Evolutionary conservation across 768 basidiomycete species (phyloP).

Genomic region (Russula abietina): DNA sequence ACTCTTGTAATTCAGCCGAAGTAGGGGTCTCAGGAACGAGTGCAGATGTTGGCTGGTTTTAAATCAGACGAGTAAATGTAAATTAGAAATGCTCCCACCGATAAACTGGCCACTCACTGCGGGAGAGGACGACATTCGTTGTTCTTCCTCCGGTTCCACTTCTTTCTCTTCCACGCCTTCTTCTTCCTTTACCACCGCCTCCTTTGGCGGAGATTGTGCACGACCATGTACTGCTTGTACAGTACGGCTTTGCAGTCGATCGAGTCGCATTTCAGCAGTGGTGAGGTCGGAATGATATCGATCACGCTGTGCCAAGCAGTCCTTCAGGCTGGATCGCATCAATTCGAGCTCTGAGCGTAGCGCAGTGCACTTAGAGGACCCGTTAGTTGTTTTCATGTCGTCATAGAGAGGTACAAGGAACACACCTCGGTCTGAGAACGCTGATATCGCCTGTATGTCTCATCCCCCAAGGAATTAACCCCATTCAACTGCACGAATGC

Average conservation of each 20-base stretch:
- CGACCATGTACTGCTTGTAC: constrained; percentile 30
- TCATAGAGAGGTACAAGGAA: neutral
- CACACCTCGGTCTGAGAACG: constrained; percentile 56
- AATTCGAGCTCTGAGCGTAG: constrained; percentile 54
- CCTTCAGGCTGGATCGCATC: constrained; percentile 44
- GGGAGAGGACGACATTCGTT: constrained; percentile 55
- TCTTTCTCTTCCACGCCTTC: constrained; percentile 25
- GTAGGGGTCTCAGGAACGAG: constrained; percentile 33
- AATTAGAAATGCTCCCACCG: constrained; percentile 55
- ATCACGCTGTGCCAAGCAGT: constrained; percentile 45
- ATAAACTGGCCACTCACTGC: constrained; percentile 65
- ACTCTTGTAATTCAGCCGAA: constrained; percentile 30
- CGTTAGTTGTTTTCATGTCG: constrained; percentile 14
- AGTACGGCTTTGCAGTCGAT: constrained; percentile 51
- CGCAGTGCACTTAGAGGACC: constrained; percentile 43
- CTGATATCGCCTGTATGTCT: constrained; percentile 44
- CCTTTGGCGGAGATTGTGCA: constrained; percentile 9
- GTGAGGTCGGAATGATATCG: constrained; percentile 47
- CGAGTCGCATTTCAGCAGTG: constrained; percentile 54
- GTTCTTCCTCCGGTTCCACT: constrained; percentile 37
- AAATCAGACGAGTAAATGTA: constrained; percentile 40
- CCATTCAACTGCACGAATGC: constrained; percentile 46
- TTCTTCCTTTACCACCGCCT: constrained; percentile 9
- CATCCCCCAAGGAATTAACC: constrained; percentile 34
- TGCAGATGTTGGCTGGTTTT: constrained; percentile 36